phyloP scores from a whole-genome alignment of 2,329 filamentous ascomycete species.

The Lachnellula arida region DNA sequence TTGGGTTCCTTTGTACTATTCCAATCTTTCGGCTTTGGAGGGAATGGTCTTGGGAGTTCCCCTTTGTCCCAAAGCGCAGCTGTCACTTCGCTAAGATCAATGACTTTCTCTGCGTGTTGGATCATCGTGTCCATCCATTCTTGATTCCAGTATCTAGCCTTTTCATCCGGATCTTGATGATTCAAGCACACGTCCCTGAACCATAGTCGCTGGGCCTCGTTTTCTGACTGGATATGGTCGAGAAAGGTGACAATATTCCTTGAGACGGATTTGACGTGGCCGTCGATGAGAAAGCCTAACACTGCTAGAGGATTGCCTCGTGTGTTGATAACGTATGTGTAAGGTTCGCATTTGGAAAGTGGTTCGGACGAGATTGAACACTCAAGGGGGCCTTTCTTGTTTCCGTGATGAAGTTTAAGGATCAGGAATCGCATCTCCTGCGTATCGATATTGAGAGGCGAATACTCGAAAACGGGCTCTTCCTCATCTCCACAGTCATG shows the following conservation, averaged over 20 bases:
- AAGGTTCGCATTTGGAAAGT: conserved; percentile 3
- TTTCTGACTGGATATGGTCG: background rate
- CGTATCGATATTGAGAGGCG: conserved; percentile 3
- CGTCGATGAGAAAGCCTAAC: background rate
- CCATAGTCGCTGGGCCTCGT: conserved; percentile 2
- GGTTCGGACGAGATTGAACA: background rate
- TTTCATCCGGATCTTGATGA: conserved; percentile 5
- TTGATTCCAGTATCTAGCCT: conserved; percentile 8
- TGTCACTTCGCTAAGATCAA: conserved; percentile 11
- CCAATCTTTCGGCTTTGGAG: conserved; percentile 1
- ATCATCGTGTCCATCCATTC: conserved; percentile 14
- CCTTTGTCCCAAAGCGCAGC: conserved; percentile 7
- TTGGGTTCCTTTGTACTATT: background rate
- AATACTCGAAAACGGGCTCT: background rate
- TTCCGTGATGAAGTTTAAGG: conserved; percentile 3
- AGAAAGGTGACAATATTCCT: conserved; percentile 6
- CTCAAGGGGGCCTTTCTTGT: background rate
- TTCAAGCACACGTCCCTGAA: conserved; percentile 10
- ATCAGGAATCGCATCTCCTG: conserved; percentile 12
- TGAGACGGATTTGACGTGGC: background rate
- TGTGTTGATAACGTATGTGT: conserved; percentile 8
- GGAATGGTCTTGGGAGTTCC: conserved; percentile 1
- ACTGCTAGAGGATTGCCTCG: conserved; percentile 6
- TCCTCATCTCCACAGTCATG: background rate
- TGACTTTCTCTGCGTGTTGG: background rate